These are phyloP conservation scores for Trypanosoma rangeli DNA, from an alignment of 208 protist genomes.

Conservation along the genomic window DNA sequence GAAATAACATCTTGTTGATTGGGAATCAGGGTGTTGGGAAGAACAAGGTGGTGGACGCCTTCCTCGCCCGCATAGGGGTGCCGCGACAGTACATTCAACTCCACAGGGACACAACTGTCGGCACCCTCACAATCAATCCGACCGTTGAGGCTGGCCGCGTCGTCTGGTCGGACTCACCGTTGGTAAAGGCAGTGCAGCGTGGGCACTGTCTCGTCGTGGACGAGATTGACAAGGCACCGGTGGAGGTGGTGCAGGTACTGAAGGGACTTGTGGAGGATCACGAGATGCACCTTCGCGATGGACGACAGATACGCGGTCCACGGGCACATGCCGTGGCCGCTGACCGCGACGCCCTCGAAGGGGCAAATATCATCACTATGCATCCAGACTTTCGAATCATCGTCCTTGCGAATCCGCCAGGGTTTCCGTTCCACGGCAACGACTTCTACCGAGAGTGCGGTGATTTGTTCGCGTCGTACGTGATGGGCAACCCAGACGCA, in stretches of 20 bases:
- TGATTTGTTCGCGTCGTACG: slow-evolving; percentile 90
- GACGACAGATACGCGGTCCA: slow-evolving; percentile 60
- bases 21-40: slow-evolving; percentile 96
- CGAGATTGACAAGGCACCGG: slow-evolving; percentile 96
- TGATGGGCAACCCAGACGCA: slow-evolving; percentile 90
- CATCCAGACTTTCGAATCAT: slow-evolving; percentile 87
- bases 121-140: slow-evolving; percentile 90
- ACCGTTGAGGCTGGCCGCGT: slow-evolving; percentile 86
- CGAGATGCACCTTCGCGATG: slow-evolving; percentile 84
- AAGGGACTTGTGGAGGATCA: slow-evolving; percentile 89
- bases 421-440: slow-evolving; percentile 95
- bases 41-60: slow-evolving; percentile 95
- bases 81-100: slow-evolving; percentile 96
- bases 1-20: slow-evolving; percentile 91
- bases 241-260: slow-evolving; percentile 91
- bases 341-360: slow-evolving; percentile 5
- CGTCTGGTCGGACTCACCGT: slow-evolving; percentile 91
- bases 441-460: slow-evolving; percentile 93
- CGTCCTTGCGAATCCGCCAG: slow-evolving; percentile 88
- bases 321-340: slow-evolving; percentile 19
- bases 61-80: slow-evolving; percentile 82
- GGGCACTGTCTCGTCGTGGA: slow-evolving; percentile 95
- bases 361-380: slow-evolving; percentile 41
- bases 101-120: slow-evolving; percentile 93
- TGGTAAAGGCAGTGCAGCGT: slow-evolving; percentile 90